phyloP scores from a whole-genome alignment of 2,329 filamentous ascomycete genomes.

The Arthroderma uncinatum region DNA sequence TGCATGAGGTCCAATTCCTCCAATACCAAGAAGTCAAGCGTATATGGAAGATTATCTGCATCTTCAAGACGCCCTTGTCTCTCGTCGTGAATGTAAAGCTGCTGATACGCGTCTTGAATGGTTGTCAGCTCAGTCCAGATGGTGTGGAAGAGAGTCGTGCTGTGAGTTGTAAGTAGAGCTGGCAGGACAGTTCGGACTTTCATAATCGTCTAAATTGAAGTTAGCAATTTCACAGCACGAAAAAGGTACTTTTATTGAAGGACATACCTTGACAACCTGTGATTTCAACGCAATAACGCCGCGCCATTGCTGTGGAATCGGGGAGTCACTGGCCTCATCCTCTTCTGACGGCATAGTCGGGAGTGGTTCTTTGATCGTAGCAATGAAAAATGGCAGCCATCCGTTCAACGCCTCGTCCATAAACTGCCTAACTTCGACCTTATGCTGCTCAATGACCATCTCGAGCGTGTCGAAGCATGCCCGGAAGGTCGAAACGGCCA shows the following conservation, averaged over 20 bases:
- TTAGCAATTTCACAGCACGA: neutral
- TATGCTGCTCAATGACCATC: slow-evolving; percentile 91
- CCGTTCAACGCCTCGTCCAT: slow-evolving; percentile 70
- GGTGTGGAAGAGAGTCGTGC: slow-evolving; percentile 67
- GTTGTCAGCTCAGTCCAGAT: slow-evolving; percentile 79
- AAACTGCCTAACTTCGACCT: slow-evolving; percentile 73
- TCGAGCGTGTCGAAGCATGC: slow-evolving; percentile 90
- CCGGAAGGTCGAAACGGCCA: slow-evolving; percentile 83
- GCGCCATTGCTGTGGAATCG: slow-evolving; percentile 58
- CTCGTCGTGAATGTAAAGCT: slow-evolving; percentile 76
- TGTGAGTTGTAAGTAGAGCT: slow-evolving; percentile 69
- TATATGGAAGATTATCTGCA: slow-evolving; percentile 83
- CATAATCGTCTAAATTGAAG: slow-evolving; percentile 56
- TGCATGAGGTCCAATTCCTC: slow-evolving; percentile 95
- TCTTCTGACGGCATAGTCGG: slow-evolving; percentile 48
- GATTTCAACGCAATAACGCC: slow-evolving; percentile 78
- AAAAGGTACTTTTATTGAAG: slow-evolving; percentile 9
- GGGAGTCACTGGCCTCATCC: slow-evolving; percentile 47
- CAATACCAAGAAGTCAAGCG: slow-evolving; percentile 80
- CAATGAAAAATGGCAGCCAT: slow-evolving; percentile 85
- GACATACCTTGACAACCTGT: slow-evolving; percentile 65
- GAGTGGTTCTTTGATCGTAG: slow-evolving; percentile 61
- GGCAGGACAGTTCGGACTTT: slow-evolving; percentile 79
- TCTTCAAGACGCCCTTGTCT: slow-evolving; percentile 82
- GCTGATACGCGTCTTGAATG: slow-evolving; percentile 61